A percentile compares a stretch with the other conserved stretches of the same genome.
Conservation (phyloP, 2,329 filamentous ascomycete species). For the Colletotrichum liriopes region DNA sequence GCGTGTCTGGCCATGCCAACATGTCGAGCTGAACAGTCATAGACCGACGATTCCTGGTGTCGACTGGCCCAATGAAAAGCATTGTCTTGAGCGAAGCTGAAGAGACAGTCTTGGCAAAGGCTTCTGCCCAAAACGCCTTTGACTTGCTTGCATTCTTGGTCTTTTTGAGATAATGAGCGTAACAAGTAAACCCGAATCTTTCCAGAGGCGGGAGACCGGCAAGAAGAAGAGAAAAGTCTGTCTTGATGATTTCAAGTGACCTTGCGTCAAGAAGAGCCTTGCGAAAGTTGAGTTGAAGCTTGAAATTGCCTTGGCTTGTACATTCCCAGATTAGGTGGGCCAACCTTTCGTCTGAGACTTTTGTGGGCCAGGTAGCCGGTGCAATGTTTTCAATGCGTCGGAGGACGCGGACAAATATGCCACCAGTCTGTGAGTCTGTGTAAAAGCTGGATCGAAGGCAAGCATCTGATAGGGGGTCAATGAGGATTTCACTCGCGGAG, state of each 20-base stretch:
- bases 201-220: neutral
- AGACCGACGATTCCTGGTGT: too few species aligned
- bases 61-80: too few species aligned
- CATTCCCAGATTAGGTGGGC: neutral
- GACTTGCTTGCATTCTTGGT: neutral
- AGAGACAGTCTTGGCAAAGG: too few species aligned
- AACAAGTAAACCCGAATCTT: neutral
- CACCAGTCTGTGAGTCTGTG: too few species aligned
- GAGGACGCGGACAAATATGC: too few species aligned
- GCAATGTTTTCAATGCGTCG: too few species aligned
- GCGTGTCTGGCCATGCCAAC: neutral
- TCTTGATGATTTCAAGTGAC: neutral
- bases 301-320: neutral
- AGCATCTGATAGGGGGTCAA: too few species aligned
- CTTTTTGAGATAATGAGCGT: neutral
- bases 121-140: neutral
- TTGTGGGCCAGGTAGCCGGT: too few species aligned
- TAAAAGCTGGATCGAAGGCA: too few species aligned
- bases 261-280: neutral
- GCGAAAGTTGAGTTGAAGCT: neutral
- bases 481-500: too few species aligned
- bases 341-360: too few species aligned
- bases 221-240: neutral
- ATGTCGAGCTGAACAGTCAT: neutral
- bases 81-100: too few species aligned